Evolutionary conservation across 169 alveolate genomes (phyloP), one percentile per base, ranked within the genome.

Genomic region (Blepharisma undulans): DNA sequence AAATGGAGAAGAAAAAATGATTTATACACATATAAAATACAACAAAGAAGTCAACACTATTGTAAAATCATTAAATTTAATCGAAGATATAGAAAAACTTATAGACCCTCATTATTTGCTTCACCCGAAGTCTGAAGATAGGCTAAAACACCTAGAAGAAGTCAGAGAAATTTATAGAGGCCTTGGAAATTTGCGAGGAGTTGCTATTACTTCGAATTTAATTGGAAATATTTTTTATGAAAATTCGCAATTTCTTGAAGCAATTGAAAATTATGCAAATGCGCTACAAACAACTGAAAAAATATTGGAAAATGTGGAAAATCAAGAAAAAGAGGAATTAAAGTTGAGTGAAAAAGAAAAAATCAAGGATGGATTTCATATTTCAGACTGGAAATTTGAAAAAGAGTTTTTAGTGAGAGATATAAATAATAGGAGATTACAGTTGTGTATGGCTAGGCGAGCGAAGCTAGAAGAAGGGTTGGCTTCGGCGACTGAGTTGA

Each of bases 1-100:
- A 22, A 82, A 30, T 32, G 76, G 76, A 0, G 77, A 59, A 4
- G 77, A 32, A 36, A 30, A 21, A 21, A 19, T 22, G 29, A 32
- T 29, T 29, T 27, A 78, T 22, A 29, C 34, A 1, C 29, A 78
- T 12, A 25, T 22, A 0, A 78, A 78, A 6, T 78, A 78, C 16
- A 82, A 82, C 76, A 8, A n/a, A 82, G 89, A 82, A 82, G 89
- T 82, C 29, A 82, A 82, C 36, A 82, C 33, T 21, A 59, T 82
- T 22, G 29, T 82, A 22, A 48, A 82, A 19, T 34, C 22, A 3
- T 10, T 82, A 21, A 22, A 59, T 25, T 27, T 82, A 1, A n/a
- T 82, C 18, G 60, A 60, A 22, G 60, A 21, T 34, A 19, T 60
- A 7, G 89, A 82, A 60, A 82, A 82, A 22, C 25, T 82, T 22